Conservation (phyloP, 2,329 filamentous ascomycete genomes). For the Claviceps paspali region DNA sequence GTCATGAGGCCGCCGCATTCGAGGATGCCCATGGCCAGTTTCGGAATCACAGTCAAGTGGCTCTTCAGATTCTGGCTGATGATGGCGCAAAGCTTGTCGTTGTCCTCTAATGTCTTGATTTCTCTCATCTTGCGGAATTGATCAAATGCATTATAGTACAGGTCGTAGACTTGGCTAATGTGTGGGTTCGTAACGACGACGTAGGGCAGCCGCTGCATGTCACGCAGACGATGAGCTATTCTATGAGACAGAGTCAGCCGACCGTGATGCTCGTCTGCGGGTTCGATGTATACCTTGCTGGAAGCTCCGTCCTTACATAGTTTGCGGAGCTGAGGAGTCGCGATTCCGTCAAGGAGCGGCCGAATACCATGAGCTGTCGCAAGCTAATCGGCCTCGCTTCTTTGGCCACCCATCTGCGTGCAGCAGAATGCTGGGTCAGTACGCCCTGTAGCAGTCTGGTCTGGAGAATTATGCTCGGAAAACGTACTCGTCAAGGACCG, state of each 20-base stretch:
- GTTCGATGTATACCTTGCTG: slow-evolving; percentile 16
- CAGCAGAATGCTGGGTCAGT: slow-evolving; percentile 5
- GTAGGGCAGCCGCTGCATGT: slow-evolving; percentile 94
- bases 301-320: slow-evolving; percentile 85
- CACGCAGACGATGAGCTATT: slow-evolving; percentile 82
- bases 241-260: too few relatives aligned
- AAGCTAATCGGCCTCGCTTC: slow-evolving; percentile 92
- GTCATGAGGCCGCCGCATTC: slow-evolving; percentile 77
- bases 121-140: slow-evolving; percentile 71
- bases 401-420: slow-evolving; percentile 70
- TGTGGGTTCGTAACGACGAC: slow-evolving; percentile 92
- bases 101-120: slow-evolving; percentile 74
- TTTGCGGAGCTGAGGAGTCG: slow-evolving; percentile 89
- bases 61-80: slow-evolving; percentile 69
- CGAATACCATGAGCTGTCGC: slow-evolving; percentile 93
- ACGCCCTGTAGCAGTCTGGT: not conserved
- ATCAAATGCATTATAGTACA: slow-evolving; percentile 96
- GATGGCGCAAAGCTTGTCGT: slow-evolving; percentile 70
- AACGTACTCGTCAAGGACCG: slow-evolving; percentile 48
- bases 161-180: slow-evolving; percentile 86
- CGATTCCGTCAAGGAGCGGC: slow-evolving; percentile 77
- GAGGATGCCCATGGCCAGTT: slow-evolving; percentile 83
- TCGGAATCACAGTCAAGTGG: slow-evolving; percentile 86
- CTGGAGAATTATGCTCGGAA: not conserved
- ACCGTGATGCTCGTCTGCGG: too few relatives aligned